These are phyloP conservation scores for Pneumocystis jirovecii DNA, from an alignment of 1,139 yeast genomes.

Conservation along the genomic window DNA sequence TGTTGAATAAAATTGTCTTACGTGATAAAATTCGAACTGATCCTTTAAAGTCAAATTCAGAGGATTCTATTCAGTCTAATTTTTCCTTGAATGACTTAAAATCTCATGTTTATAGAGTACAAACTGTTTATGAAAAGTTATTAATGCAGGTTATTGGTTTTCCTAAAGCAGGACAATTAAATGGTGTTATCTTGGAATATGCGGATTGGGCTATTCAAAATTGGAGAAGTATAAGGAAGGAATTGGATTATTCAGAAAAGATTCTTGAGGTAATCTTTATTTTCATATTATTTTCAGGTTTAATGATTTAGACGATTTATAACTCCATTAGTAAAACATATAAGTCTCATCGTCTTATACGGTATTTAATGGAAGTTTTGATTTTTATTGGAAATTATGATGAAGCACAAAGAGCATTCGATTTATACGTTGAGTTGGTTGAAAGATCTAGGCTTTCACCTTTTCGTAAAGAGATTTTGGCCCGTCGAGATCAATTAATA, in stretches of 20 bases:
- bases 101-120: neutral
- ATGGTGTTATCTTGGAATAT: neutral
- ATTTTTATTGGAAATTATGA: neutral
- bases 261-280: neutral
- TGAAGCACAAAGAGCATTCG: neutral
- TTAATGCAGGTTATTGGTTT: neutral
- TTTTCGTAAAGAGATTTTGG: neutral
- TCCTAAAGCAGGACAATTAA: neutral
- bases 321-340: neutral
- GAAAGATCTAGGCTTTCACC: neutral
- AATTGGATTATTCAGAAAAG: neutral
- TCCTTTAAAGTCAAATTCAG: neutral
- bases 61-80: neutral
- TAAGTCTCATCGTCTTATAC: neutral
- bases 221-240: neutral
- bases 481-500: neutral
- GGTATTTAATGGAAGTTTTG: neutral
- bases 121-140: neutral
- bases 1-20: neutral
- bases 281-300: neutral
- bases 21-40: neutral
- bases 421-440: neutral
- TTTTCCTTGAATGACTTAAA: neutral
- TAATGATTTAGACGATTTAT: neutral
- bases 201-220: neutral